Evolutionary conservation across 805 yeast species (phyloP), one percentile per base, ranked within the genome.

Genomic region (Yarrowia phangngaensis): DNA sequence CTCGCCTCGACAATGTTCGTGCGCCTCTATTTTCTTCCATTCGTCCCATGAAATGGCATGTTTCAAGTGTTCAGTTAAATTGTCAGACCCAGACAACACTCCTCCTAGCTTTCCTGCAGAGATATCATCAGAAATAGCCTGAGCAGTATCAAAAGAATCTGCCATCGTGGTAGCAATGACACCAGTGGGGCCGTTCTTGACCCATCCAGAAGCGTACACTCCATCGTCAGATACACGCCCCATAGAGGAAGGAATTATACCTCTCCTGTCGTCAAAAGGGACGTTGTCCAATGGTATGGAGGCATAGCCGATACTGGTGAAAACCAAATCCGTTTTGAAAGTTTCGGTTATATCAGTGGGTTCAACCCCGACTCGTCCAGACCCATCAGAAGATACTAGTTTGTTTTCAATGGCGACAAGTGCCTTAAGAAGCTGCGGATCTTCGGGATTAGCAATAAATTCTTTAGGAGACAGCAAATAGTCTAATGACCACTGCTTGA

Each of bases 111-210:
- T 29, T 19, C 60, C 67, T 26, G 62, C 61, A n/a, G 65, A 52
- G 17, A 74, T 64, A 57, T 87, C 95, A 27, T 72, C 68, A 13
- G 79, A 58, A 0, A 92, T 70, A 9, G 71, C 66, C 20, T 79
- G 85, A 0, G 87, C 90, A 0, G 90, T 80, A 7, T 78, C 74
- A 54, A 81, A 81, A 1, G 96, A 78, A 52, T 84, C 88, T 73
- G 82, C 75, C 82, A 90, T 84, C 0, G 97, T 87, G 11, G 85
- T 74, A 13, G 95, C 94, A 55, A 92, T 92, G 3, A 87, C 94
- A 1, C 98, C 98, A 20, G 75, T 74, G 6, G 95, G 84, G 1
- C 95, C 95, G 45, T 76, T 79, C 51, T 83, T 78, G 36, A 88
- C 80, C 98, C 98, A 92, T 0, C 98, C 98, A 7, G 88, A 70